These are phyloP conservation scores for Aspergillus clavatus DNA, from an alignment of 2,329 filamentous ascomycete genomes.

Conservation along the genomic window DNA sequence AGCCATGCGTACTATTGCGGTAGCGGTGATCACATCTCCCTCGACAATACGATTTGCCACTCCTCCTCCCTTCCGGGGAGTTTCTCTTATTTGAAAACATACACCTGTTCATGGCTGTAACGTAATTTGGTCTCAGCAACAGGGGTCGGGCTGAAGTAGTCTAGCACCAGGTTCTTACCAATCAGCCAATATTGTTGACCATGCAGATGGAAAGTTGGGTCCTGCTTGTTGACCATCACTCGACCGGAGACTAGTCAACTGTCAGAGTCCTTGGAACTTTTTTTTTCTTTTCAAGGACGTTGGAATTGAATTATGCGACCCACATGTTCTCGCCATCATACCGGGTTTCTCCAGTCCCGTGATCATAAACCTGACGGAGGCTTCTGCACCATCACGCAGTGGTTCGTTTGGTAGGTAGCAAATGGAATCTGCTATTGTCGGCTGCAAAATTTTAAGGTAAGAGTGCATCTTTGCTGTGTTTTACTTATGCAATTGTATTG, in stretches of 20 bases:
- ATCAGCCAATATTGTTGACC: conserved; percentile 16
- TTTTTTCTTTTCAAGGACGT: conserved; percentile 26
- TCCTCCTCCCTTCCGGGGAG: conserved; percentile 21
- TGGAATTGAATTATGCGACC: conserved; percentile 37
- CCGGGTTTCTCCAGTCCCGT: conserved; percentile 38
- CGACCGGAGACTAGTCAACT: not conserved
- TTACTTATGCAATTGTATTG: conserved; percentile 22
- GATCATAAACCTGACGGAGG: conserved; percentile 33
- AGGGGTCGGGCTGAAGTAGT: conserved; percentile 23
- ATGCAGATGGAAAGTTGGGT: not conserved
- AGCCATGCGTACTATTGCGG: conserved; percentile 14
- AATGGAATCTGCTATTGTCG: conserved; percentile 26
- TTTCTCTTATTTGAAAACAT: conserved; percentile 20
- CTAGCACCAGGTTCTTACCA: conserved; percentile 19
- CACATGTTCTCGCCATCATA: conserved; percentile 33
- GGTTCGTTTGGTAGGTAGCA: conserved; percentile 24
- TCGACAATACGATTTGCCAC: conserved; percentile 27
- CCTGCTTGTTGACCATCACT: not conserved
- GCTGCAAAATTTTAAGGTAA: conserved; percentile 23
- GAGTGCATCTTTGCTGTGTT: conserved; percentile 18
- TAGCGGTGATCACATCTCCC: conserved; percentile 18
- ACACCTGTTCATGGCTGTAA: conserved; percentile 18
- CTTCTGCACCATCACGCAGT: conserved; percentile 30
- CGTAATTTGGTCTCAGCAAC: conserved; percentile 20
- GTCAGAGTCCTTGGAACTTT: not conserved